Conservation (phyloP, 441 rosid species). For the Erodium trifolium region DNA sequence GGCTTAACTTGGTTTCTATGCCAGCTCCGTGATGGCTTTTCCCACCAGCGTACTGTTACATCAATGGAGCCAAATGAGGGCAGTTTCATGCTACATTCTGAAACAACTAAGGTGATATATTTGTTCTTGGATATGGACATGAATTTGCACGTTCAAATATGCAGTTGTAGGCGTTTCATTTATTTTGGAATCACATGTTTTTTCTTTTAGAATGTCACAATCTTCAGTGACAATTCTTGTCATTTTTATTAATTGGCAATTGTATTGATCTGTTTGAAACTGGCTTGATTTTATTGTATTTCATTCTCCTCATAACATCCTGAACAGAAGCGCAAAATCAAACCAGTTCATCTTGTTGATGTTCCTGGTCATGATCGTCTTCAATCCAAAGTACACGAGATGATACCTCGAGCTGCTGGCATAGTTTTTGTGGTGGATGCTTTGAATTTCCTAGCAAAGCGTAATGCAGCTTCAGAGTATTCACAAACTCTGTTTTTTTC, state of each 20-base stretch:
- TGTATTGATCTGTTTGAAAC: background rate
- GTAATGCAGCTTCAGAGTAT: conserved; percentile 71
- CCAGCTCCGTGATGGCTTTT: conserved; percentile 83
- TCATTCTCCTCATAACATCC: background rate
- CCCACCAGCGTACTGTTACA: conserved; percentile 72
- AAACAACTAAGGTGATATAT: conserved; percentile 44
- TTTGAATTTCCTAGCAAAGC: conserved; percentile 67
- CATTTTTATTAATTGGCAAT: background rate
- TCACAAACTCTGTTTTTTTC: background rate
- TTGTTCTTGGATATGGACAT: conserved; percentile 4
- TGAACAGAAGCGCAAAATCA: conserved; percentile 50
- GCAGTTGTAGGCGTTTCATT: background rate
- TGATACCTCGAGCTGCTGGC: conserved; percentile 77
- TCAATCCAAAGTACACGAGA: conserved; percentile 64
- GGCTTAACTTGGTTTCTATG: conserved; percentile 18
- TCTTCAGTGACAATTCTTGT: background rate
- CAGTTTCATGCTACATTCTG: conserved; percentile 57
- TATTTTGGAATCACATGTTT: background rate
- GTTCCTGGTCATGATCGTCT: conserved; percentile 92
- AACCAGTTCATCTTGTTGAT: conserved; percentile 80
- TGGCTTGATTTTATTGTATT: background rate
- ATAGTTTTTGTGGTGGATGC: conserved; percentile 80
- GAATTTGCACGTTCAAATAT: background rate
- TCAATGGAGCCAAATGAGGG: conserved; percentile 91
- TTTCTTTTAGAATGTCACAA: background rate